phyloP scores from a whole-genome alignment of 139 green algal species.

The Chlamydomonas applanata region DNA sequence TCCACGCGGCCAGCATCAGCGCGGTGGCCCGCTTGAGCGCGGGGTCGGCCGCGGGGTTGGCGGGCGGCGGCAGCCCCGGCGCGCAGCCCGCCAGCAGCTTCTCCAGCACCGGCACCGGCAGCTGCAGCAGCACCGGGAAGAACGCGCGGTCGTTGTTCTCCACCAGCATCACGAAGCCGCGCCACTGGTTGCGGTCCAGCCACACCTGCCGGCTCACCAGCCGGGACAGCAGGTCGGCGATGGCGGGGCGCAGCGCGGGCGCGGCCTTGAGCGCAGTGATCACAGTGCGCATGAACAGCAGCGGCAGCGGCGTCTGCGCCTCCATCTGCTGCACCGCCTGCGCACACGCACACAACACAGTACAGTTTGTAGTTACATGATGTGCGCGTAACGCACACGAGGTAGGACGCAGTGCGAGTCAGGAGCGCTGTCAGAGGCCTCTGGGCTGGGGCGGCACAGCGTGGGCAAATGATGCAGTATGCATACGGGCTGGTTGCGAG shows the following conservation, averaged over 20 bases:
- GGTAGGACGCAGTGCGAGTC: too few relatives aligned
- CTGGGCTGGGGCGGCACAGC: too few relatives aligned
- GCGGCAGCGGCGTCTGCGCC: conserved; percentile 44
- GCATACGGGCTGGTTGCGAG: not conserved
- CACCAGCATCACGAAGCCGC: conserved; percentile 71
- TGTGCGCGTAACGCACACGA: too few relatives aligned
- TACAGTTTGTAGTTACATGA: too few relatives aligned
- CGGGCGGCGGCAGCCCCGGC: not conserved
- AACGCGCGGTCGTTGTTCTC: conserved; percentile 58
- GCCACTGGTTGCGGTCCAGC: conserved; percentile 69
- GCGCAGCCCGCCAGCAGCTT: conserved; percentile 4
- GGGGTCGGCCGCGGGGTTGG: not conserved
- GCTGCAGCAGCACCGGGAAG: conserved; percentile 54
- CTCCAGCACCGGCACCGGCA: conserved; percentile 28
- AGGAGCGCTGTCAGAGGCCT: too few relatives aligned
- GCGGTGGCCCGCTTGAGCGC: not conserved
- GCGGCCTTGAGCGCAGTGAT: conserved; percentile 59
- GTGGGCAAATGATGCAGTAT: too few relatives aligned
- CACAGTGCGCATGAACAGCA: conserved; percentile 70
- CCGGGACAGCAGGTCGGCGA: conserved; percentile 60
- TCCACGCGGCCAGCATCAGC: not conserved
- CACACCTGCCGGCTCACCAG: conserved; percentile 71
- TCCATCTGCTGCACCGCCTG: conserved; percentile 39
- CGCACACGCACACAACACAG: too few relatives aligned
- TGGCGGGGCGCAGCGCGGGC: conserved; percentile 49